Base-by-base conservation (phyloP, 495 filamentous ascomycete species). In the Halenospora varia region DNA sequence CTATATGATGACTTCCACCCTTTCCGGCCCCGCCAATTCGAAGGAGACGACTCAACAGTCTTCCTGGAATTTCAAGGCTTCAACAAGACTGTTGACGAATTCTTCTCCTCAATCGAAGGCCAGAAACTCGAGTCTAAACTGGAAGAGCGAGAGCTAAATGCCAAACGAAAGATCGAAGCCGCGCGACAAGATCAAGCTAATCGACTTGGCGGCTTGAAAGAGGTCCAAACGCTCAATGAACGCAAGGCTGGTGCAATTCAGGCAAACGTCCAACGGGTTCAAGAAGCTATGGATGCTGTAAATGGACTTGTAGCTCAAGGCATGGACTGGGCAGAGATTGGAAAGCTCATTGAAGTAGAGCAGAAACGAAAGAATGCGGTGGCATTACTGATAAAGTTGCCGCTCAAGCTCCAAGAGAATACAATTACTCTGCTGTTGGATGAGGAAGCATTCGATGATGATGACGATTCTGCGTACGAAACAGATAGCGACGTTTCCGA, bases 1-100 rank as follows among this genome's bases (percentile, higher is more conserved):
- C 69, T 96, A 10, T 98, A 97, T 63, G 89, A 96, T 51, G 94
- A 98, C 60, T 97, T 96, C 66, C 93, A 97, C 65, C 94, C 94
- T 0, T 98, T 97, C 72, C 77, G 85, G 45, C 94, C 94, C 0
- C 77, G 79, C 25, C 94, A 98, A 64, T 91, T 96, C 62, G 85
- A 85, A 58, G 75, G 83, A 10, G 84, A 87, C 55, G 74, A 84
- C 2, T 70, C 73, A 0, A 75, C 82, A 22, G 80, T 80, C 3
- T 83, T 95, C 15, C 65, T 97, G 9, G 78, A 87, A 53, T 90
- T 89, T 62, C 81, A 89, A 2, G 86, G 86, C 52, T 96, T 91
- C 77, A 96, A 96, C 68, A 89, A 87, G 54, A 94, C 92, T 0
- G 91, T 96, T 0, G 94, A 98, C 63, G 89, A 96, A 60, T 98